These are phyloP conservation scores for Cyberlindnera xylosilytica DNA, from an alignment of 805 yeast genomes.

Conservation along the genomic window DNA sequence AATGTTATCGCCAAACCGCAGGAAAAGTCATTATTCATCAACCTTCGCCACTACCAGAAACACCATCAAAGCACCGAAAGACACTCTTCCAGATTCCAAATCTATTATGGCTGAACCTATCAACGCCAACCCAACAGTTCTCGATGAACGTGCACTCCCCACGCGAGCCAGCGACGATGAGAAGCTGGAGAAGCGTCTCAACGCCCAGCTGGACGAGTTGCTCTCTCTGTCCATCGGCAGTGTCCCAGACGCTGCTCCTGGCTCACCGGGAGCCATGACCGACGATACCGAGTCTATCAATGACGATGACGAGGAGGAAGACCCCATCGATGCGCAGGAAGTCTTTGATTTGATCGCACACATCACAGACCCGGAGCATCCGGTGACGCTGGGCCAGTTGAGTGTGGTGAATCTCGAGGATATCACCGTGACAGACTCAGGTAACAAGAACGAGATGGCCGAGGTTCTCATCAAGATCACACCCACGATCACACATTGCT, in stretches of 20 bases:
- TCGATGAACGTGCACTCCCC: conserved; percentile 76
- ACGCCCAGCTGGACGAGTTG: conserved; percentile 19
- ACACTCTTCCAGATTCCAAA: too few species aligned
- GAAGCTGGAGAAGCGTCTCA: conserved; percentile 16
- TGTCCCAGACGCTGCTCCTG: background rate
- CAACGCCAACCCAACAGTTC: conserved; percentile 86
- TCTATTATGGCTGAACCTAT: conserved; percentile 80
- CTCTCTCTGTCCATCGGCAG: conserved; percentile 12
- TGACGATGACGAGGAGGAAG: conserved; percentile 43
- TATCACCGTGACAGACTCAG: conserved; percentile 64
- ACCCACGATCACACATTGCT: conserved; percentile 97
- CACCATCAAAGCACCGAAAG: too few species aligned
- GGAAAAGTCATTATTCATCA: too few species aligned
- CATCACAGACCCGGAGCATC: conserved; percentile 97
- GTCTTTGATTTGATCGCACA: conserved; percentile 81
- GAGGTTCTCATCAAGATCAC: conserved; percentile 82
- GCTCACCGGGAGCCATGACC: conserved; percentile 12
- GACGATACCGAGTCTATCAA: conserved; percentile 29
- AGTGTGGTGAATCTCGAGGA: conserved; percentile 88
- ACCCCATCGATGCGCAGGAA: conserved; percentile 84
- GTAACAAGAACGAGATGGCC: conserved; percentile 53
- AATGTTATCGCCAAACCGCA: too few species aligned
- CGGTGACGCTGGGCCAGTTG: conserved; percentile 87
- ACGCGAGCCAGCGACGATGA: conserved; percentile 43
- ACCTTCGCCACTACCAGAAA: too few species aligned